phyloP scores from a whole-genome alignment of 2,329 filamentous ascomycete genomes.

The Microsporum audouinii region DNA sequence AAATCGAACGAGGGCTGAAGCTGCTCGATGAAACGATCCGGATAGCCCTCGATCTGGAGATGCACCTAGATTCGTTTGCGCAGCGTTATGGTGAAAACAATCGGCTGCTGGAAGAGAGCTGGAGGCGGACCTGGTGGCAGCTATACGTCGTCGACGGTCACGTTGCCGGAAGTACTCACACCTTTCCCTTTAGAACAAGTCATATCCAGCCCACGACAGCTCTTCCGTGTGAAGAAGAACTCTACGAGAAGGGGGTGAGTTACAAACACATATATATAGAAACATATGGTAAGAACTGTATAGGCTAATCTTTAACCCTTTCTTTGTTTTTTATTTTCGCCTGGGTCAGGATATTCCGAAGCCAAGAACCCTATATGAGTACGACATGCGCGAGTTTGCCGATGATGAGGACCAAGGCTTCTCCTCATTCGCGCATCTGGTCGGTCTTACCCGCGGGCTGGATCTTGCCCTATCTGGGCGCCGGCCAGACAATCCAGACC shows the following conservation, averaged over 20 bases:
- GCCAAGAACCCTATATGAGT: constrained; percentile 24
- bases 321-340: not conserved
- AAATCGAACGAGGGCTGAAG: constrained; percentile 7
- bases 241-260: constrained; percentile 22
- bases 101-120: constrained; percentile 29
- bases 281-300: not conserved
- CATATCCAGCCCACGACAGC: constrained; percentile 18
- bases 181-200: constrained; percentile 16
- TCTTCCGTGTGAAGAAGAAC: constrained; percentile 25
- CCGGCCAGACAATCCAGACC: constrained; percentile 9
- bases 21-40: constrained; percentile 8
- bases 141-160: constrained; percentile 62
- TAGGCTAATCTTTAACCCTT: not conserved
- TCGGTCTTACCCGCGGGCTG: constrained; percentile 21
- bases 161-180: constrained; percentile 51
- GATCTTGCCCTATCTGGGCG: constrained; percentile 17
- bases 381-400: constrained; percentile 25
- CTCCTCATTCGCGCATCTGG: constrained; percentile 27
- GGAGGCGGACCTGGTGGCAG: constrained; percentile 35
- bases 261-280: not conserved
- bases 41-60: constrained; percentile 18
- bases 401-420: constrained; percentile 16
- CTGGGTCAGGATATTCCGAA: constrained; percentile 18
- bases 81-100: constrained; percentile 46
- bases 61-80: constrained; percentile 15